Evolutionary conservation across 176 grass and related monocot genomes (phyloP), one percentile per base, ranked within the genome.

Genomic region (Eragrostis curvula): DNA sequence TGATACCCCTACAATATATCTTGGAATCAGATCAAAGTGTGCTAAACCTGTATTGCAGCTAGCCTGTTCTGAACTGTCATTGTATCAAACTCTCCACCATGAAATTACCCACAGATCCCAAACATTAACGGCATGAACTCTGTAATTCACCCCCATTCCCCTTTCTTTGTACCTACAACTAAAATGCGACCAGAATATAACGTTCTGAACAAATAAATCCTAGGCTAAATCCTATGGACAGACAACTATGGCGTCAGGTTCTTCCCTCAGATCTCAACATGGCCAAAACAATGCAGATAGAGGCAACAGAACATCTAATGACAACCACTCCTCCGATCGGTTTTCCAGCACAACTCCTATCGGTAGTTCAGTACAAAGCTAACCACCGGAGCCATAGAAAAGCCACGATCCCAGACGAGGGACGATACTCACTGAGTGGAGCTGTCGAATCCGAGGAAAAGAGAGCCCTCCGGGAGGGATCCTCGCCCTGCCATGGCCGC

Each of bases 381-480:
- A 14, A 56, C 52, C 20, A 21, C 52, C 52, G 20, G 20, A 56
- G 52, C 52, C 52, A 56, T 56, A 23, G 21, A 58, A 3, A 58
- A 58, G 11, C 11, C 0, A 27, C 21, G 58, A 61, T 61, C 58
- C 58, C 23, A 13, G 12, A 12, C 58, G 58, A 27, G 52, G 46
- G 47, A 15, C 29, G 67, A 13, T 45, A 50, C 92, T 90, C 71
- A 98, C 96, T 98, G 96, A 14, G 96, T 98, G 49, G 96, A 98
- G 85, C 90, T 93, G 79, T 98, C 96, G 44, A 98, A 82, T 82
- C 92, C 96, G 27, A 98, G 96, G 81, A 98, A 98, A 23, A 95
- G 90, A 5, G 88, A 73, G 39, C 90, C 96, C n/a, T 84, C 87
- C 48, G 92, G 90, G 71, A 98, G 83, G 40, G 88, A 73, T 49